phyloP scores from a whole-genome alignment of 352 stramenopile genomes.

The Pythium sp. region DNA sequence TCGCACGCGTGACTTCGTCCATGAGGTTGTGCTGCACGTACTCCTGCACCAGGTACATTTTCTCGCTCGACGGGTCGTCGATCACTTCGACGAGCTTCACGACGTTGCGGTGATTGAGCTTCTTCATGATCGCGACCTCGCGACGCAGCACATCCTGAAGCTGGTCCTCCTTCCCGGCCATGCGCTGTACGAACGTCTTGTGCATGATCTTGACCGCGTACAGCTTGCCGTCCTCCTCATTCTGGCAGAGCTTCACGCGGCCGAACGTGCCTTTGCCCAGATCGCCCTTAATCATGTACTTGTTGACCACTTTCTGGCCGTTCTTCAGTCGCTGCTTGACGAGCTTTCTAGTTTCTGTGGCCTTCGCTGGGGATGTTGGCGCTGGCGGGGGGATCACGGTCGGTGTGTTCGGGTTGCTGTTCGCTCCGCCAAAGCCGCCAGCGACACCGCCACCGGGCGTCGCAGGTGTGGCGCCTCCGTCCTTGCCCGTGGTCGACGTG shows the following conservation, averaged over 20 bases:
- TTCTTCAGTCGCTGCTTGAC: conserved; percentile 84
- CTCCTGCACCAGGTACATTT: conserved; percentile 95
- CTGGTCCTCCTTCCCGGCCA: conserved; percentile 84
- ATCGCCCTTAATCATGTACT: conserved; percentile 92
- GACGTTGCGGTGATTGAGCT: conserved; percentile 92
- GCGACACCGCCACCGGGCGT: conserved; percentile 14
- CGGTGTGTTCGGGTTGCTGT: conserved; percentile 26
- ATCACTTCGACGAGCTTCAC: conserved; percentile 94
- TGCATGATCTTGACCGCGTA: conserved; percentile 91
- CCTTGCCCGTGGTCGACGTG: conserved; percentile 24
- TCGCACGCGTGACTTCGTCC: conserved; percentile 77
- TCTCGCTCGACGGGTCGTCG: conserved; percentile 91
- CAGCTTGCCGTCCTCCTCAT: conserved; percentile 72
- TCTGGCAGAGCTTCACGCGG: conserved; percentile 79
- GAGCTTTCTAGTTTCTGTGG: conserved; percentile 76
- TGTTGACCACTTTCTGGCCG: conserved; percentile 89
- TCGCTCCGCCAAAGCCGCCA: neutral
- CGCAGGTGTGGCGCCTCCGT: conserved; percentile 9
- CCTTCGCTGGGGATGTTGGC: conserved; percentile 49
- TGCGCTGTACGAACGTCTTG: conserved; percentile 88
- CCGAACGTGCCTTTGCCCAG: conserved; percentile 91
- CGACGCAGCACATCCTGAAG: conserved; percentile 78
- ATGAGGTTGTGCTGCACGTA: conserved; percentile 93
- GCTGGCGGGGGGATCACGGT: conserved; percentile 39
- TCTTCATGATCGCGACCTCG: conserved; percentile 97